phyloP scores from a whole-genome alignment of 2,329 filamentous ascomycete genomes.

The Trichophyton schoenleinii region DNA sequence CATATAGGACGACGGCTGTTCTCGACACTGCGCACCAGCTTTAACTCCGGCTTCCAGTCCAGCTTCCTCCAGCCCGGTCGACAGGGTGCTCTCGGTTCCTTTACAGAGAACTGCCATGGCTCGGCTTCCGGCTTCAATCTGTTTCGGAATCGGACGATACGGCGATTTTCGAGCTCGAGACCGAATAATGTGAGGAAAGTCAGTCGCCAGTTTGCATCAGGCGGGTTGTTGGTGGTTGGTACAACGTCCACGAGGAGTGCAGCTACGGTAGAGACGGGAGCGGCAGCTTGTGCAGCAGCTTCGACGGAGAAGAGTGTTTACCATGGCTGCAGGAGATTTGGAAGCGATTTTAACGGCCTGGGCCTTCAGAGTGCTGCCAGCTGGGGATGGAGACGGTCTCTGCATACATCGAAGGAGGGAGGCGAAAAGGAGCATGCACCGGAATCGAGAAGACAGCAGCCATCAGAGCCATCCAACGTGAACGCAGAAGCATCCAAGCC shows the following conservation, averaged over 20 bases:
- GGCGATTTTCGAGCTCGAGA: slow-evolving; percentile 16
- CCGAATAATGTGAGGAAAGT: slow-evolving; percentile 27
- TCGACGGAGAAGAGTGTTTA: slow-evolving; percentile 21
- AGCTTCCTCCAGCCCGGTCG: not conserved
- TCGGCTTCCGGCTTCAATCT: not conserved
- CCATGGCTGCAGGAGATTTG: slow-evolving; percentile 14
- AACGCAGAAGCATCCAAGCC: not conserved
- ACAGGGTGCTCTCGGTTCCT: not conserved
- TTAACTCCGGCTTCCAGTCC: slow-evolving; percentile 12
- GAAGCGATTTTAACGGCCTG: slow-evolving; percentile 10
- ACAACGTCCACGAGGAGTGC: slow-evolving; percentile 20
- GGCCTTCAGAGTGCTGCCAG: slow-evolving; percentile 12
- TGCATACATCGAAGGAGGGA: slow-evolving; percentile 21
- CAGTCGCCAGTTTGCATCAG: slow-evolving; percentile 43
- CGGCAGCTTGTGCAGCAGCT: slow-evolving; percentile 20
- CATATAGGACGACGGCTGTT: slow-evolving; percentile 37
- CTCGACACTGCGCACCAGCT: slow-evolving; percentile 30
- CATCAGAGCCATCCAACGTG: not conserved
- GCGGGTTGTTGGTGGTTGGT: slow-evolving; percentile 43
- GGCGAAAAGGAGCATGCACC: not conserved
- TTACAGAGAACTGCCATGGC: slow-evolving; percentile 2
- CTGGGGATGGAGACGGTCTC: slow-evolving; percentile 20
- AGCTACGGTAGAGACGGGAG: slow-evolving; percentile 22
- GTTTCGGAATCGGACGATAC: slow-evolving; percentile 2
- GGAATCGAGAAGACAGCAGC: not conserved